phyloP scores from a whole-genome alignment of 257 asterid species.

The Scutellaria baicalensis region DNA sequence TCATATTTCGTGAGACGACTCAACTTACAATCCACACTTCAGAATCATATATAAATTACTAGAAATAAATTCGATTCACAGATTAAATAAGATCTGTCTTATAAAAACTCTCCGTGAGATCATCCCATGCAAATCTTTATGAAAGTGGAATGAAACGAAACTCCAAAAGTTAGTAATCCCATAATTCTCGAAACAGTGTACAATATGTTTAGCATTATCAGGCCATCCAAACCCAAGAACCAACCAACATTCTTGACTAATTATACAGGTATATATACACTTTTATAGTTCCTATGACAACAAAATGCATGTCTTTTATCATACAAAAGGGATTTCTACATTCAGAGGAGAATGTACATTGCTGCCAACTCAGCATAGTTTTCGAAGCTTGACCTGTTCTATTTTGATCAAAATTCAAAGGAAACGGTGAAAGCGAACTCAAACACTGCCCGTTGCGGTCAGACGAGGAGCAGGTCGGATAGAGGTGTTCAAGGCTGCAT shows the following conservation, averaged over 20 bases:
- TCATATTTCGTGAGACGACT: no score
- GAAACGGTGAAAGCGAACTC: slow-evolving; percentile 2
- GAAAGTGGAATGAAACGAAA: not conserved
- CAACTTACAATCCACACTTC: no score
- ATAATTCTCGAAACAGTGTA: not conserved
- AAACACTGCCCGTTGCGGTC: slow-evolving; percentile 17
- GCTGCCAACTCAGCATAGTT: slow-evolving; percentile 11
- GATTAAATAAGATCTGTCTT: no score
- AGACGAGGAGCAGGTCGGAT: slow-evolving; percentile 28
- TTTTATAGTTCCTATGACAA: slow-evolving; percentile 15
- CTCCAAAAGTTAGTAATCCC: not conserved
- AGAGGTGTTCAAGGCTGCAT: slow-evolving; percentile 47
- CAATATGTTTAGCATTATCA: slow-evolving; percentile 2
- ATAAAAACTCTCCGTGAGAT: no score
- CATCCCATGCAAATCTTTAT: no score
- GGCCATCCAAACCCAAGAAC: slow-evolving; percentile 26
- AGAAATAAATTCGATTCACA: no score
- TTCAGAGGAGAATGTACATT: slow-evolving; percentile 26
- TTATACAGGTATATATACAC: slow-evolving; percentile 38
- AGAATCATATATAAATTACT: no score
- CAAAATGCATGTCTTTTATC: slow-evolving; percentile 19
- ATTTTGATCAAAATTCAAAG: slow-evolving; percentile 20
- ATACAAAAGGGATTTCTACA: slow-evolving; percentile 33
- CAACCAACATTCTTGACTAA: slow-evolving; percentile 25
- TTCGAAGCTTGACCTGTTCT: not conserved